A percentile compares a stretch with the other conserved stretches of the same genome.
Evolutionary conservation across 1,139 yeast species (phyloP).

Genomic region (Scheffersomyces cryptocercus): DNA sequence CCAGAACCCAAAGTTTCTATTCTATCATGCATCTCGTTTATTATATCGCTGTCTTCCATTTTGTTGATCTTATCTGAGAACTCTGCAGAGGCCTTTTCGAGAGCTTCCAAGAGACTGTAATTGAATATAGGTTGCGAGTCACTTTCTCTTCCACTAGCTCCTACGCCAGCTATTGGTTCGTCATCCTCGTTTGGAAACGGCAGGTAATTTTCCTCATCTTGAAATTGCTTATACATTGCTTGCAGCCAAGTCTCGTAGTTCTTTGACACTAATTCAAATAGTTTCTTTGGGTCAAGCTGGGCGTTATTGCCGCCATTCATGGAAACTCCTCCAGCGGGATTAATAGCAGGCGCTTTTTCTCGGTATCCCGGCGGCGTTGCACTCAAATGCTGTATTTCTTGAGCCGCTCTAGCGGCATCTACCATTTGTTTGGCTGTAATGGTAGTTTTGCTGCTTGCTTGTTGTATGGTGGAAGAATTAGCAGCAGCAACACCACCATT

Average conservation of each 20-base stretch:
- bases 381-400: no score
- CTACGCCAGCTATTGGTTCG: neutral
- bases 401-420: no score
- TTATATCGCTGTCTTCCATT: slow-evolving; percentile 9
- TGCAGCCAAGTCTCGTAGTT: slow-evolving; percentile 44
- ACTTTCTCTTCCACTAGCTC: slow-evolving; percentile 4
- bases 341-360: no score
- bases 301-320: neutral
- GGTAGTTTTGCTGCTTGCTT: no score
- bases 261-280: slow-evolving; percentile 38
- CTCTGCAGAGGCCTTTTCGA: slow-evolving; percentile 28
- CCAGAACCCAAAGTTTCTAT: neutral
- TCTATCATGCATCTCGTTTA: slow-evolving; percentile 5
- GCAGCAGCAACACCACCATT: no score
- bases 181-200: slow-evolving; percentile 32
- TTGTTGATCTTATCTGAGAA: slow-evolving; percentile 15
- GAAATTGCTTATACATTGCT: slow-evolving; percentile 29
- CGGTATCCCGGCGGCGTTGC: no score
- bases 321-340: no score
- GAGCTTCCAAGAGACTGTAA: slow-evolving; percentile 32
- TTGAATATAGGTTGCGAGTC: slow-evolving; percentile 27
- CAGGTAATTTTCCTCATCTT: slow-evolving; percentile 25
- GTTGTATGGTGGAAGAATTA: no score
- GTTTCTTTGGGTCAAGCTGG: slow-evolving; percentile 25
- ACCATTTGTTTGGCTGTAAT: no score